Percentiles rank a stretch among this genome's conserved stretches.
phyloP scores from a whole-genome alignment of 352 stramenopile genomes.

The Phytophthora pini region DNA sequence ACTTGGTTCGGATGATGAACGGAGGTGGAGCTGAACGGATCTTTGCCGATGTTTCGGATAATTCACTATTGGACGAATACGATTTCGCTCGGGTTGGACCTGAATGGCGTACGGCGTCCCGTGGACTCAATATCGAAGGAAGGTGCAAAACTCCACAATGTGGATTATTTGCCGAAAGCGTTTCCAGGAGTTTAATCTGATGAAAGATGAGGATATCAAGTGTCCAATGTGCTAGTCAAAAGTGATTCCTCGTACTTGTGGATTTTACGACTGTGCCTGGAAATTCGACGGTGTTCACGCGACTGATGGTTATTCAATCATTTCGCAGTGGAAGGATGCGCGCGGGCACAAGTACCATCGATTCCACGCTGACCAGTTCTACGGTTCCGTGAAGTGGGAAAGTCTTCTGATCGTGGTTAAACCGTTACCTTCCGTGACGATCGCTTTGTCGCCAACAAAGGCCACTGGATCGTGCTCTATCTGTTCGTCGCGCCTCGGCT shows the following conservation, averaged over 20 bases:
- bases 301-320: constrained; percentile 8
- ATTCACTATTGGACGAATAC: constrained; percentile 1
- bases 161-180: constrained; percentile 22
- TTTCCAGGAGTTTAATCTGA: constrained; percentile 33
- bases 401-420: too few species aligned
- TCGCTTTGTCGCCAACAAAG: too few species aligned
- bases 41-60: constrained; percentile 10
- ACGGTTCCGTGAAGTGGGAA: too few species aligned
- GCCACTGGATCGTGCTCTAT: too few species aligned
- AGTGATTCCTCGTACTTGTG: constrained; percentile 36
- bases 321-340: constrained; percentile 32
- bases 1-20: constrained; percentile 4
- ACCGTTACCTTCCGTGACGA: too few species aligned
- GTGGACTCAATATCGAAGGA: constrained; percentile 45
- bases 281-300: constrained; percentile 34
- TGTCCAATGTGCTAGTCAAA: constrained; percentile 26
- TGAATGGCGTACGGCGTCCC: constrained; percentile 13
- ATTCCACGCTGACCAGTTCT: constrained; percentile 14
- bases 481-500: too few species aligned
- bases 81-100: background rate
- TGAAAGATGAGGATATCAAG: constrained; percentile 2
- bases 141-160: constrained; percentile 21
- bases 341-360: constrained; percentile 25
- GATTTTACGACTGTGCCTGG: constrained; percentile 45
- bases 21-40: constrained; percentile 1